Percentiles rank a stretch among this genome's conserved stretches.
These are phyloP conservation scores for Cutaneotrichosporon arboriforme DNA, from an alignment of 1,284 basidiomycete species.

Conservation along the genomic window DNA sequence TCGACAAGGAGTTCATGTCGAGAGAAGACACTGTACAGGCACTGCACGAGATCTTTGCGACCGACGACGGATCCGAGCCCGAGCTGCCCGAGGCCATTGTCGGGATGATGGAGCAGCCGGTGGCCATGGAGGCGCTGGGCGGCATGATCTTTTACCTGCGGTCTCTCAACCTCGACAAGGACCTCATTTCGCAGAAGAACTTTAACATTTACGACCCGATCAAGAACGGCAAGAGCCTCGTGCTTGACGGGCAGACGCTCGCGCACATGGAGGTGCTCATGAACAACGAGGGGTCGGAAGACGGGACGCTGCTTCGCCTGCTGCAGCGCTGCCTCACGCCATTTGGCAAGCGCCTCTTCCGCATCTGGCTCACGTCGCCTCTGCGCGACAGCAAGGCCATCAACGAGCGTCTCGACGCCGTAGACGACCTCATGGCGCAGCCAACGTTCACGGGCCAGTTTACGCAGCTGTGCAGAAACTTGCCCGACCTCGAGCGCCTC, in stretches of 20 bases:
- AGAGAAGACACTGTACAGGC: slow-evolving; percentile 67
- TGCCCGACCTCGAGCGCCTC: slow-evolving; percentile 89
- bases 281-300: slow-evolving; percentile 85
- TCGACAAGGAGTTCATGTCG: slow-evolving; percentile 68
- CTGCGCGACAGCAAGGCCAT: slow-evolving; percentile 73
- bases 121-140: slow-evolving; percentile 76
- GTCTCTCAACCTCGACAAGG: slow-evolving; percentile 87
- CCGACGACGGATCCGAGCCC: slow-evolving; percentile 45
- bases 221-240: slow-evolving; percentile 71
- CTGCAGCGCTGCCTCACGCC: slow-evolving; percentile 82
- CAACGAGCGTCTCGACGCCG: slow-evolving; percentile 81
- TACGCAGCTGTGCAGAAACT: slow-evolving; percentile 63
- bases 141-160: slow-evolving; percentile 87
- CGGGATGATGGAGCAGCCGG: slow-evolving; percentile 60
- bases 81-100: slow-evolving; percentile 69
- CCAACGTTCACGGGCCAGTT: slow-evolving; percentile 71
- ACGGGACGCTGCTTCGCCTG: slow-evolving; percentile 77
- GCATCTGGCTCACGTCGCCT: slow-evolving; percentile 82
- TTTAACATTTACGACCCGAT: slow-evolving; percentile 96
- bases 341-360: slow-evolving; percentile 52
- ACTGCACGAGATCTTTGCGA: slow-evolving; percentile 62
- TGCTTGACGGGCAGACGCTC: slow-evolving; percentile 87
- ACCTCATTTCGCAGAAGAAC: slow-evolving; percentile 85
- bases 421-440: slow-evolving; percentile 76
- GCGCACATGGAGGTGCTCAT: slow-evolving; percentile 86